Conservation (phyloP, 495 filamentous ascomycete genomes). For the Pyrenopolyporus hunteri region DNA sequence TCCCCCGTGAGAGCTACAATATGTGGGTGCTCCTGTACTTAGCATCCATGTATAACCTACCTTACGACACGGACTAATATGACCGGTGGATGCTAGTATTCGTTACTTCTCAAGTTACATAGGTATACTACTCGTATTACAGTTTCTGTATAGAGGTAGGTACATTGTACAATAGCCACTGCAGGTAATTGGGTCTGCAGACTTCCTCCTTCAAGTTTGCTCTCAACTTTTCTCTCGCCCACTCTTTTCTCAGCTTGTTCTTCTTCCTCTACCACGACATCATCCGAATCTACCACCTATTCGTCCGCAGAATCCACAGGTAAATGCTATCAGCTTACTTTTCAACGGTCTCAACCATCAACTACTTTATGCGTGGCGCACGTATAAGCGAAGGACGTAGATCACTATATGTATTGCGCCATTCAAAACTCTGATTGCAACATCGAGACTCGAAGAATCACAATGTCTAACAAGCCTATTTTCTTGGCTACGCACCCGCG, state of each 20-base stretch:
- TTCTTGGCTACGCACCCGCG: slow-evolving; percentile 93
- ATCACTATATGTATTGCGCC: slow-evolving; percentile 8
- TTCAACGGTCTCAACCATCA: slow-evolving; percentile 29
- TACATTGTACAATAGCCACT: background rate
- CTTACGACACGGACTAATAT: background rate
- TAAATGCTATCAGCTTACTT: slow-evolving; percentile 31
- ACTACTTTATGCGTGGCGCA: slow-evolving; percentile 42
- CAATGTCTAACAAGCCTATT: slow-evolving; percentile 79
- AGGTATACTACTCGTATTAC: slow-evolving; percentile 2
- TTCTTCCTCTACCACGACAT: background rate
- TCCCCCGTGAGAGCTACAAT: background rate
- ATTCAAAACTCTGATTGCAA: slow-evolving; percentile 34
- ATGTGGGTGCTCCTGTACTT: slow-evolving; percentile 10
- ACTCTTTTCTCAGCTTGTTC: slow-evolving; percentile 4
- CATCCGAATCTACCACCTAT: background rate
- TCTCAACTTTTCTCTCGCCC: slow-evolving; percentile 6
- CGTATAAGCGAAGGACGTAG: slow-evolving; percentile 24
- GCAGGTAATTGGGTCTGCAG: slow-evolving; percentile 11
- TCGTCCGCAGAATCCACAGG: slow-evolving; percentile 3
- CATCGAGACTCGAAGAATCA: slow-evolving; percentile 33
- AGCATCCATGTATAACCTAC: slow-evolving; percentile 3
- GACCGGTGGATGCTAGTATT: background rate
- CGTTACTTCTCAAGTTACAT: background rate
- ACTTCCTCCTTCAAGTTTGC: slow-evolving; percentile 16
- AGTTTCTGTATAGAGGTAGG: background rate